Percentiles rank a stretch among this genome's conserved stretches.
phyloP scores from a whole-genome alignment of 176 grass and related monocot genomes.

The Ampelocalamus luodianensis region DNA sequence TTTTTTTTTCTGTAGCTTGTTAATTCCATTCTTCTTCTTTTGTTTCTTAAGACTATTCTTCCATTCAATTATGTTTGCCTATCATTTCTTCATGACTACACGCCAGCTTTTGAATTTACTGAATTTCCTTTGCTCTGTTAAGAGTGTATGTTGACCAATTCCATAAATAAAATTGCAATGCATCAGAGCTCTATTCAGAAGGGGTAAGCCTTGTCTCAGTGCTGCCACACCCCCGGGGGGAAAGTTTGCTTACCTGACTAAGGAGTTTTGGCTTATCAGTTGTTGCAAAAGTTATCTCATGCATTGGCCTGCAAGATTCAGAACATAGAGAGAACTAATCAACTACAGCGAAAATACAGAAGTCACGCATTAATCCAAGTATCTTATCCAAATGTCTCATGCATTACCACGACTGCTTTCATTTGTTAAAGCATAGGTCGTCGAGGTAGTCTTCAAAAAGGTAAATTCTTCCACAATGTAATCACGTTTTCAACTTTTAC shows the following conservation, averaged over 20 bases:
- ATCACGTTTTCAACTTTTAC: not conserved
- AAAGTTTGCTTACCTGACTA: constrained; percentile 61
- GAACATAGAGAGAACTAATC: constrained; percentile 21
- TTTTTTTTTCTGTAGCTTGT: not conserved
- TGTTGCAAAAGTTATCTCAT: constrained; percentile 82
- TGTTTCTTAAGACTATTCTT: not conserved
- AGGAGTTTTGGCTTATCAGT: constrained; percentile 84
- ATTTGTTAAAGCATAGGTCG: not conserved
- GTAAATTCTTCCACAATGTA: not conserved
- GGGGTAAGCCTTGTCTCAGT: not conserved
- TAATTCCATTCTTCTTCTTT: not conserved
- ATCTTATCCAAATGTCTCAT: not conserved
- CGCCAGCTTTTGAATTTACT: constrained; percentile 16
- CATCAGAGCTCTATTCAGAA: not conserved
- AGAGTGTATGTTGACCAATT: not conserved
- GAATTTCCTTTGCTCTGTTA: not conserved
- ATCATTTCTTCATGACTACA: not conserved
- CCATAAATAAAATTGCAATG: not conserved
- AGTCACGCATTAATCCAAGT: not conserved
- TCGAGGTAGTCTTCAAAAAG: not conserved
- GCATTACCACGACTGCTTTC: not conserved
- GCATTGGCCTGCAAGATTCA: constrained; percentile 72
- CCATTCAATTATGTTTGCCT: not conserved
- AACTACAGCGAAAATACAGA: constrained; percentile 4
- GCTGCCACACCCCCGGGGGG: not conserved